phyloP scores from a whole-genome alignment of 202 grass and related monocot genomes.

The Zizania palustris region DNA sequence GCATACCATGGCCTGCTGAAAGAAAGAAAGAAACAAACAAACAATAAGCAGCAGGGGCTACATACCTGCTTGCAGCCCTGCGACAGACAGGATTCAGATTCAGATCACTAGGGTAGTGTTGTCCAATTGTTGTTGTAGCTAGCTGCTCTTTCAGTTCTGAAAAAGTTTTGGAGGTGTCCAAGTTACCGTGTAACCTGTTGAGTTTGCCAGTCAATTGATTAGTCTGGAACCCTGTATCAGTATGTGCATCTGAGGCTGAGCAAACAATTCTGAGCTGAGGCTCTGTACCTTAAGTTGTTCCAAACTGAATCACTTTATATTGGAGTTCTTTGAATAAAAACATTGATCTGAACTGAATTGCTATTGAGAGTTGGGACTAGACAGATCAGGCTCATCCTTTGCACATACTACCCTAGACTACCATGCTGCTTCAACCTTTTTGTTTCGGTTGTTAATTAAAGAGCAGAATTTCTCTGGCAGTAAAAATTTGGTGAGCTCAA shows the following conservation, averaged over 20 bases:
- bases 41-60: conserved; percentile 28
- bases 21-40: conserved; percentile 17
- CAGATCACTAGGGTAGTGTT: conserved; percentile 15
- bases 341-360: background rate
- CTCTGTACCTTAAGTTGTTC: background rate
- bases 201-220: conserved; percentile 2
- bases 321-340: background rate
- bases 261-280: conserved; percentile 9
- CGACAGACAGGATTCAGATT: conserved; percentile 25
- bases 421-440: too few relatives aligned
- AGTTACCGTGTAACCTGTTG: background rate
- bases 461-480: too few relatives aligned
- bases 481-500: too few relatives aligned
- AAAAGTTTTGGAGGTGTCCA: background rate
- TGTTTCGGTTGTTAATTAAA: too few relatives aligned
- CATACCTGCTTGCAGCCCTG: conserved; percentile 1
- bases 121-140: conserved; percentile 3
- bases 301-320: background rate
- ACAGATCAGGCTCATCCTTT: background rate
- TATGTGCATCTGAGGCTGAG: conserved; percentile 12
- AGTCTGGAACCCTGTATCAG: conserved; percentile 1
- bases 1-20: conserved; percentile 26
- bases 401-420: too few relatives aligned
- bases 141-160: conserved; percentile 9
- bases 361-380: background rate